phyloP scores from a whole-genome alignment of 768 basidiomycete species.

The Leccinum fibrillosum region DNA sequence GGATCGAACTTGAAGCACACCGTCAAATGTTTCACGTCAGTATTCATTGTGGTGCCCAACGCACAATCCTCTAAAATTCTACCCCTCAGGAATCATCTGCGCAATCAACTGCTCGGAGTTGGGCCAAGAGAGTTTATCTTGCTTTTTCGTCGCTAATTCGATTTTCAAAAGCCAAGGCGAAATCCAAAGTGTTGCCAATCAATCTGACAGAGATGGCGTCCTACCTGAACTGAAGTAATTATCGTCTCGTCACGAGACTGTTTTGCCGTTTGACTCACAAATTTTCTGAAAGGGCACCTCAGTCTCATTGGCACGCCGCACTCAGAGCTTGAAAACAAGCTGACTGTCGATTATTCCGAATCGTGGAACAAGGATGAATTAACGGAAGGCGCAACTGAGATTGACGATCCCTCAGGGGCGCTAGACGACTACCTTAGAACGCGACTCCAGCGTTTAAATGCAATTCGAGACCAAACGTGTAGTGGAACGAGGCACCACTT shows the following conservation, averaged over 20 bases:
- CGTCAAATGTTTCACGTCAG: conserved; percentile 53
- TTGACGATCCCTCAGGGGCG: not conserved
- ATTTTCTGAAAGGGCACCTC: not conserved
- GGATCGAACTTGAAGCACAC: conserved; percentile 64
- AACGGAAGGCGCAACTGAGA: not conserved
- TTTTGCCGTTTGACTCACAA: not conserved
- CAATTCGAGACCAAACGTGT: not conserved
- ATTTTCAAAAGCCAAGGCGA: not conserved
- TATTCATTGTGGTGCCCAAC: conserved; percentile 11
- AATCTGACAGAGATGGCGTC: not conserved
- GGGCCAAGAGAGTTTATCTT: conserved; percentile 11
- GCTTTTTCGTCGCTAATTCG: conserved; percentile 5
- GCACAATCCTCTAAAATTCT: not conserved
- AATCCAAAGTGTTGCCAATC: not conserved
- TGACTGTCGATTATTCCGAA: not conserved
- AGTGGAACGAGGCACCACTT: conserved; percentile 17
- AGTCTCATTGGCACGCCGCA: not conserved
- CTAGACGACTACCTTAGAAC: not conserved
- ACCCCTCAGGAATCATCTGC: conserved; percentile 12
- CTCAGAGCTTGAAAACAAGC: not conserved
- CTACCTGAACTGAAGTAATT: conserved; percentile 9
- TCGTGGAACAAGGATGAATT: not conserved
- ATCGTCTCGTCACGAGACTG: not conserved
- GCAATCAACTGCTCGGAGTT: conserved; percentile 5
- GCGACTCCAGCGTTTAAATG: not conserved